A percentile compares a stretch with the other conserved stretches of the same genome.
These are phyloP conservation scores for Sclerotinia subarctica DNA, from an alignment of 2,329 filamentous ascomycete genomes.

Conservation along the genomic window DNA sequence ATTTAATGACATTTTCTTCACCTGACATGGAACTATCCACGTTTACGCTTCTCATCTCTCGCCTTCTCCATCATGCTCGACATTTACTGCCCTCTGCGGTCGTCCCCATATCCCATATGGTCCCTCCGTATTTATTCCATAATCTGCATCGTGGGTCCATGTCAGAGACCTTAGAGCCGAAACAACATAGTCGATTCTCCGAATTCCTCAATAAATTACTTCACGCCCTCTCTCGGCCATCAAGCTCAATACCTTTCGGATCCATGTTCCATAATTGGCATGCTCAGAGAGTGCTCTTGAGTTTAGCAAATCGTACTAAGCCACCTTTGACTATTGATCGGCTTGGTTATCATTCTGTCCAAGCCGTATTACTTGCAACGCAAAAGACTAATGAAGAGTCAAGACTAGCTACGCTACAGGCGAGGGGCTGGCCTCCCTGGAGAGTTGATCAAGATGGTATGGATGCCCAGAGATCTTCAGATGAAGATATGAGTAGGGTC, in stretches of 20 bases:
- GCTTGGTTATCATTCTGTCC: conserved; percentile 53
- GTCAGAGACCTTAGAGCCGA: conserved; percentile 14
- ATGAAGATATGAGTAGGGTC: conserved; percentile 54
- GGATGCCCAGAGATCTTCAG: conserved; percentile 51
- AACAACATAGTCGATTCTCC: conserved; percentile 30
- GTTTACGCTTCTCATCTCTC: conserved; percentile 17
- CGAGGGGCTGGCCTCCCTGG: conserved; percentile 59
- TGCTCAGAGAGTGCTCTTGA: conserved; percentile 53
- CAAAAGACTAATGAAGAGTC: conserved; percentile 52
- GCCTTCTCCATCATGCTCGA: conserved; percentile 34
- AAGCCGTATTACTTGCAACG: conserved; percentile 51
- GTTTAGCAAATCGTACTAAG: conserved; percentile 48
- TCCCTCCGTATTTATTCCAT: conserved; percentile 26
- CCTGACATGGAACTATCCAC: conserved; percentile 16
- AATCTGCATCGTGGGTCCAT: conserved; percentile 15
- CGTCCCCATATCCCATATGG: conserved; percentile 31
- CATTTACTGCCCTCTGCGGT: conserved; percentile 34
- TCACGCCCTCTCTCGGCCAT: conserved; percentile 40
- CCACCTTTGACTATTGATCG: conserved; percentile 51
- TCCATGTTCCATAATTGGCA: conserved; percentile 53
- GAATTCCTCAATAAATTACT: conserved; percentile 45
- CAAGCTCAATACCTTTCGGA: conserved; percentile 38
- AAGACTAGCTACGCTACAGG: conserved; percentile 48
- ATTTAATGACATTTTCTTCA: neutral
- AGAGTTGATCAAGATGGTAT: conserved; percentile 55